Conservation (phyloP, 495 filamentous ascomycete species). For the Paragyromitra xinjiangensis region DNA sequence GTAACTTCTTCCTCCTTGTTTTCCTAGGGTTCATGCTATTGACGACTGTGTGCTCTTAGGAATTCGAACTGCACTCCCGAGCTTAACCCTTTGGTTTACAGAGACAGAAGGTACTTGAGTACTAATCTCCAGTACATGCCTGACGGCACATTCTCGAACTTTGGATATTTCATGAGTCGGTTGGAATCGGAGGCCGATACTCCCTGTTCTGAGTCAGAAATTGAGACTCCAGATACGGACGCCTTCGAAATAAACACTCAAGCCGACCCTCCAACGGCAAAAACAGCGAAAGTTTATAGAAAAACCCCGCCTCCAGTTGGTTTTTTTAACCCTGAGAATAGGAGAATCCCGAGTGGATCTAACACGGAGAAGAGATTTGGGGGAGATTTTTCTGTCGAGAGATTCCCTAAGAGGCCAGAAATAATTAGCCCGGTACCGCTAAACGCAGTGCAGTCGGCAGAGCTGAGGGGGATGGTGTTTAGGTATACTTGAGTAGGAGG, state of each 20-base stretch:
- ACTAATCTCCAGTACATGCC: slow-evolving; percentile 31
- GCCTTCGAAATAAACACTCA: slow-evolving; percentile 1
- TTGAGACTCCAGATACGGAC: not conserved
- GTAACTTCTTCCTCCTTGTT: not conserved
- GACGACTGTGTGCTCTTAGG: not conserved
- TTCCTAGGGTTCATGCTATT: not conserved
- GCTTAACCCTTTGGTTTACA: not conserved
- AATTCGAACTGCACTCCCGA: not conserved
- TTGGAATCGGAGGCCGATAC: slow-evolving; percentile 24
- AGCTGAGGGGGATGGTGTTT: slow-evolving; percentile 34
- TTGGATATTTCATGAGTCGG: slow-evolving; percentile 35
- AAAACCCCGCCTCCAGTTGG: slow-evolving; percentile 37
- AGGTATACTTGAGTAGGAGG: slow-evolving; percentile 25
- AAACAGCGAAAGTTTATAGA: slow-evolving; percentile 16
- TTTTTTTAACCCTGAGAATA: slow-evolving; percentile 35
- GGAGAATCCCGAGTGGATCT: not conserved
- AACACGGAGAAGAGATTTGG: not conserved
- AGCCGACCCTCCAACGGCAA: not conserved
- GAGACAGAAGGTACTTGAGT: slow-evolving; percentile 35
- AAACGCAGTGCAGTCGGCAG: slow-evolving; percentile 36
- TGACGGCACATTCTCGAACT: slow-evolving; percentile 40
- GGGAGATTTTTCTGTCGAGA: not conserved
- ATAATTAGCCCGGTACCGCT: slow-evolving; percentile 34
- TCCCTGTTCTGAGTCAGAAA: not conserved
- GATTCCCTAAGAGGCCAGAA: not conserved